phyloP scores from a whole-genome alignment of 208 protist species.

The Novymonas esmeraldas region DNA sequence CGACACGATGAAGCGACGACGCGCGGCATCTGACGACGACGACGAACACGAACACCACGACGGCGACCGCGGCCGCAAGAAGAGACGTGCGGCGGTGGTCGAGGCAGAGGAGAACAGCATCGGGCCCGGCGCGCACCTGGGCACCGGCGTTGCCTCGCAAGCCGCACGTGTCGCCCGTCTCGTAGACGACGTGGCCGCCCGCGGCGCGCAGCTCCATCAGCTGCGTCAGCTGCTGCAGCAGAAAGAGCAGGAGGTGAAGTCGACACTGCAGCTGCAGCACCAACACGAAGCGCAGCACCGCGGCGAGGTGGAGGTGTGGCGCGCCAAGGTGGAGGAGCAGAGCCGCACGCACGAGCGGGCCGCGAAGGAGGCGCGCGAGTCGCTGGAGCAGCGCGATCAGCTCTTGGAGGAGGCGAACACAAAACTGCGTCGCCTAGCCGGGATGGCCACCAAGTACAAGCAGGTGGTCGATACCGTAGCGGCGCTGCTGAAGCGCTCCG shows the following conservation, averaged over 20 bases:
- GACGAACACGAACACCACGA: constrained; percentile 5
- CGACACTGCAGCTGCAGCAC: constrained; percentile 47
- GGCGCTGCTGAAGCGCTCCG: constrained; percentile 13
- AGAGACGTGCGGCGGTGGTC: constrained; percentile 9
- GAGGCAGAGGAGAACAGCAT: background rate
- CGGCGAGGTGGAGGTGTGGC: constrained; percentile 46
- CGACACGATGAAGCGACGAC: constrained; percentile 29
- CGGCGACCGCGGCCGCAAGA: background rate
- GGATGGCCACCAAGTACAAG: constrained; percentile 51
- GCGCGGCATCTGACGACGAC: constrained; percentile 13
- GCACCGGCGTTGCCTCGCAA: constrained; percentile 26
- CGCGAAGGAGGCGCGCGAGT: constrained; percentile 29
- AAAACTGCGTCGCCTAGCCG: constrained; percentile 57
- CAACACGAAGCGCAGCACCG: constrained; percentile 44
- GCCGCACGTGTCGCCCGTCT: constrained; percentile 32
- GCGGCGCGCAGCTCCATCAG: constrained; percentile 39
- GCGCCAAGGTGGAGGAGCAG: constrained; percentile 57
- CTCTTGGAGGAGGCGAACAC: constrained; percentile 50
- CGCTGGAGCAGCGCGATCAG: constrained; percentile 41
- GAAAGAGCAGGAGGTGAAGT: constrained; percentile 61
- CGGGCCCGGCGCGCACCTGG: constrained; percentile 16
- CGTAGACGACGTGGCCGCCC: constrained; percentile 30
- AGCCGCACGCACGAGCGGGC: constrained; percentile 42
- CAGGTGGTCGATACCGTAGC: constrained; percentile 33
- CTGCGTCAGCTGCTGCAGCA: constrained; percentile 65